A percentile compares a stretch with the other conserved stretches of the same genome.
Conservation (phyloP, 164 flowering plant genomes). For the Vitis labrusca region DNA sequence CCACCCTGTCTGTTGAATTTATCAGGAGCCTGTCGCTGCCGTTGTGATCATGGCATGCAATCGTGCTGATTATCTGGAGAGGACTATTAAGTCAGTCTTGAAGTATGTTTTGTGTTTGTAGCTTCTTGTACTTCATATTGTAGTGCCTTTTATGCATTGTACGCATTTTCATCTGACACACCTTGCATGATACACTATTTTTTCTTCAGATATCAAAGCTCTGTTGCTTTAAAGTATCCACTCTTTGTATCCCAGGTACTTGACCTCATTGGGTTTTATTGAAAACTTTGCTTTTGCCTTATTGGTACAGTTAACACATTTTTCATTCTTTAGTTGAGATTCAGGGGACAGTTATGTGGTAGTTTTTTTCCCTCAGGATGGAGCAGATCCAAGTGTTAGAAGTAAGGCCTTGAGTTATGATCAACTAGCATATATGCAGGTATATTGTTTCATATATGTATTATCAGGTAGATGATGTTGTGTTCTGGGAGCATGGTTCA, state of each 20-base stretch:
- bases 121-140: not conserved
- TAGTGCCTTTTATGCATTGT: not conserved
- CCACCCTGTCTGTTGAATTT: constrained; percentile 14
- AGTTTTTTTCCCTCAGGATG: constrained; percentile 63
- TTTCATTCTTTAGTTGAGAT: not conserved
- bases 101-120: constrained; percentile 45
- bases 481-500: not conserved
- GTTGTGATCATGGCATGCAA: constrained; percentile 98
- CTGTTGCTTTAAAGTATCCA: constrained; percentile 87
- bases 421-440: constrained; percentile 93
- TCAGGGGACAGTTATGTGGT: not conserved
- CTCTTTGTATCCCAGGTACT: constrained; percentile 92
- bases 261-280: not conserved
- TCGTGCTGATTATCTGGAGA: constrained; percentile 93
- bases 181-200: constrained; percentile 4
- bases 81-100: constrained; percentile 77
- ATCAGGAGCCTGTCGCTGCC: constrained; percentile 86
- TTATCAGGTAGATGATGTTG: not conserved
- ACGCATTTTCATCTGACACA: constrained; percentile 9
- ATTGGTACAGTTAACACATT: not conserved
- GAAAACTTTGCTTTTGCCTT: constrained; percentile 1
- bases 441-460: constrained; percentile 13
- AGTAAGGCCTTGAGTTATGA: constrained; percentile 77
- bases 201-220: constrained; percentile 62
- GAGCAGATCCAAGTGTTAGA: constrained; percentile 68